These are phyloP conservation scores for Prinsepia uniflora DNA, from an alignment of 306 rosid species.

Conservation along the genomic window DNA sequence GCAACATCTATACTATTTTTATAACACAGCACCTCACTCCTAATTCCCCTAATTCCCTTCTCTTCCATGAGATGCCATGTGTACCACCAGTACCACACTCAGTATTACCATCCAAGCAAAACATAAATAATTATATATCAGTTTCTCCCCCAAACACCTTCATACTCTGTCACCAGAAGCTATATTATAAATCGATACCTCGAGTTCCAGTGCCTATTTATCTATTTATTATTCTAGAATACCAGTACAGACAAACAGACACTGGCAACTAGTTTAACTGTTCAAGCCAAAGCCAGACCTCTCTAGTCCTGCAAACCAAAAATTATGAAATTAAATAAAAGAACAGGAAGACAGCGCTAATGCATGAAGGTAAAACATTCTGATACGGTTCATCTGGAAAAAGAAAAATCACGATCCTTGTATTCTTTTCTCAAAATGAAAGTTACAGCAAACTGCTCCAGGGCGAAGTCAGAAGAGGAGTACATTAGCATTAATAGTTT, in stretches of 20 bases:
- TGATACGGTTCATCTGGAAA: neutral
- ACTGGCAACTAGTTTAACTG: neutral
- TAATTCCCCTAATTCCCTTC: neutral
- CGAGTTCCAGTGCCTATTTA: neutral
- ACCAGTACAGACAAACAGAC: slow-evolving; percentile 19
- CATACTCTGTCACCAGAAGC: neutral
- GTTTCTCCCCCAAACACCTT: neutral
- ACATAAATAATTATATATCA: neutral
- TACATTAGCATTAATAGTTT: neutral
- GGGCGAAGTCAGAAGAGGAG: neutral
- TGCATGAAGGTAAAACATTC: neutral
- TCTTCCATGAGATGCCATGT: neutral
- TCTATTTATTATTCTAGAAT: slow-evolving; percentile 13
- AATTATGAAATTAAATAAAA: neutral
- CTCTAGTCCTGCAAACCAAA: slow-evolving; percentile 37
- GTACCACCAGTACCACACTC: too few relatives aligned
- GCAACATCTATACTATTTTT: neutral
- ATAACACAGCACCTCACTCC: neutral
- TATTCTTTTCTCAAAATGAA: neutral
- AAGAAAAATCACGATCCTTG: neutral
- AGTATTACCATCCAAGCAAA: neutral
- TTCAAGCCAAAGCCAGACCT: slow-evolving; percentile 9
- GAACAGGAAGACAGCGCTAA: neutral
- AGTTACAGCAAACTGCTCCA: neutral
- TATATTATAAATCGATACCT: neutral